phyloP scores from a whole-genome alignment of 2,329 filamentous ascomycete species.

The Triangularia verruculosa region DNA sequence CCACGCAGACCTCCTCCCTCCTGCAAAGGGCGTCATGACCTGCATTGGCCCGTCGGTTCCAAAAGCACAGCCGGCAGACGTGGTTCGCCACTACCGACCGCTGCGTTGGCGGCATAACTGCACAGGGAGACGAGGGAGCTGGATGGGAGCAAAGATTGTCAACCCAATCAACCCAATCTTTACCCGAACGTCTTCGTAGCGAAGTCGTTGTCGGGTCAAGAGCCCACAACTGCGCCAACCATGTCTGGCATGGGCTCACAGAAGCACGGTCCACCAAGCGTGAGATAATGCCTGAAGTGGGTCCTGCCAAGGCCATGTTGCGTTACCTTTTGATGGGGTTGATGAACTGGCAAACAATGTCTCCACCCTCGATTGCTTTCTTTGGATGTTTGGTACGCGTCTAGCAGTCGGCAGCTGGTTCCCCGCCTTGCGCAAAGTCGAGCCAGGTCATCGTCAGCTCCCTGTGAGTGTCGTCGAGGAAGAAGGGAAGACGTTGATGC shows the following conservation, averaged over 20 bases:
- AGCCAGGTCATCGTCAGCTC: neutral
- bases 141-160: neutral
- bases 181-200: neutral
- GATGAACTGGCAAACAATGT: slow-evolving; percentile 7
- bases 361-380: slow-evolving; percentile 1
- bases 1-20: neutral
- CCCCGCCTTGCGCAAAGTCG: neutral
- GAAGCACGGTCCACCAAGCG: neutral
- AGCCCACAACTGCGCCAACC: neutral
- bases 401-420: neutral
- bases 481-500: neutral
- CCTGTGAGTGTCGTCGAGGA: neutral
- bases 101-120: neutral
- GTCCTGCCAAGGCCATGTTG: neutral
- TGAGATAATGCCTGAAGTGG: slow-evolving; percentile 7
- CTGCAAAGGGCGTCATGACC: neutral
- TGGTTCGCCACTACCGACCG: neutral
- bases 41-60: neutral
- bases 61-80: neutral
- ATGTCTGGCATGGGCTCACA: neutral
- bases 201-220: neutral
- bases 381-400: neutral
- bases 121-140: neutral
- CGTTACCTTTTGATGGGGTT: neutral
- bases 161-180: slow-evolving; percentile 9